These are phyloP conservation scores for Carex cristatella DNA, from an alignment of 176 grass and related monocot genomes.

Conservation along the genomic window DNA sequence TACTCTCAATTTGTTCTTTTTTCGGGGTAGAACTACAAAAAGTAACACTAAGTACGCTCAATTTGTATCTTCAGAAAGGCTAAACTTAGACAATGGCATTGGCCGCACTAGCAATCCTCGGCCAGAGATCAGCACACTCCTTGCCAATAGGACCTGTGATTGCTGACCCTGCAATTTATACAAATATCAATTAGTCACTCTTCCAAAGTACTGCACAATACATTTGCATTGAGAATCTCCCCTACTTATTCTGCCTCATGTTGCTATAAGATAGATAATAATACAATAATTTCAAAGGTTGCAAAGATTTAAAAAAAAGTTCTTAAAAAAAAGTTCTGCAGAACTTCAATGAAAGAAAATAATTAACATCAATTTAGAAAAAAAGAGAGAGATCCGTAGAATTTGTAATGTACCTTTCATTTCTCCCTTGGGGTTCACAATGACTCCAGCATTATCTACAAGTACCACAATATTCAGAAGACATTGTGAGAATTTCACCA, in stretches of 20 bases:
- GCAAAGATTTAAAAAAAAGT: neutral
- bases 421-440: conserved; percentile 35
- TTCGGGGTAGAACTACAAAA: neutral
- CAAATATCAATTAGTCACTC: neutral
- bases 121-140: conserved; percentile 34
- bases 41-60: too few relatives aligned
- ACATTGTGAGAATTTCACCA: neutral
- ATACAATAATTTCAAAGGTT: neutral
- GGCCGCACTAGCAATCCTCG: conserved; percentile 31
- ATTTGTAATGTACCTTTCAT: conserved; percentile 24
- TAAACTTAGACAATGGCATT: conserved; percentile 27
- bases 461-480: neutral
- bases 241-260: too few relatives aligned
- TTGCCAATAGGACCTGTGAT: conserved; percentile 31
- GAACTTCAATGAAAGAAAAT: too few relatives aligned
- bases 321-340: neutral
- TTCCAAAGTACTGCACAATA: neutral
- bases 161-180: conserved; percentile 15
- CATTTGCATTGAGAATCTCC: neutral
- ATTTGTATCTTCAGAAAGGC: neutral
- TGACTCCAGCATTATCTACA: conserved; percentile 35
- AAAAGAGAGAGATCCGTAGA: neutral
- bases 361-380: neutral
- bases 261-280: too few relatives aligned
- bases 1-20: neutral